phyloP scores from a whole-genome alignment of 2,329 filamentous ascomycete species.

The Fusarium protoensiforme region DNA sequence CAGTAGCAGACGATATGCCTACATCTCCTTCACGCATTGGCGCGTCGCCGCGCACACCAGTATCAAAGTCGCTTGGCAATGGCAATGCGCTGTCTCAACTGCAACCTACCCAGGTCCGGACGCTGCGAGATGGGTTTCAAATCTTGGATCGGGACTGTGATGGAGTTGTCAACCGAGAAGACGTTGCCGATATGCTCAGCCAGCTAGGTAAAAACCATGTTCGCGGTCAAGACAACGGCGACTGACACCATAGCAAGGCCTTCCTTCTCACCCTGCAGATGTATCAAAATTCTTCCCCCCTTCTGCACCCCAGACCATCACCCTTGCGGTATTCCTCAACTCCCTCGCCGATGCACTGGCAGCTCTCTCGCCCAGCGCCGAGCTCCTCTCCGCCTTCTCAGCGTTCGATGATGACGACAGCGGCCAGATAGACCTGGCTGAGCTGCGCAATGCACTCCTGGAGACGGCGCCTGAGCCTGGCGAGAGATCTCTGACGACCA shows the following conservation, averaged over 20 bases:
- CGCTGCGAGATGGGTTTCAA: conserved; percentile 92
- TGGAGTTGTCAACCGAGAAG: conserved; percentile 82
- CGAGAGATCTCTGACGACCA: conserved; percentile 70
- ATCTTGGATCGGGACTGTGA: conserved; percentile 92
- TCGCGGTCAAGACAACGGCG: neutral
- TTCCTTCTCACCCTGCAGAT: conserved; percentile 77
- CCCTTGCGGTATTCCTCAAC: conserved; percentile 87
- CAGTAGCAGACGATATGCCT: conserved; percentile 32
- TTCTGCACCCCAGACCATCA: conserved; percentile 76
- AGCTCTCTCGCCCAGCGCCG: conserved; percentile 79
- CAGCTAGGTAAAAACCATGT: conserved; percentile 73
- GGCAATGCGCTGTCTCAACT: conserved; percentile 75
- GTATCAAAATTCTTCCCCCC: conserved; percentile 87
- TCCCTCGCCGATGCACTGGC: conserved; percentile 80
- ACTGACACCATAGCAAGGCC: conserved; percentile 61
- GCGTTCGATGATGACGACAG: conserved; percentile 97
- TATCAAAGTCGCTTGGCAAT: conserved; percentile 52
- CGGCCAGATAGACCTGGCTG: conserved; percentile 86
- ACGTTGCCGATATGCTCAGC: conserved; percentile 87
- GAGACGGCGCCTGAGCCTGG: conserved; percentile 84
- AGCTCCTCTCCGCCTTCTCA: conserved; percentile 89
- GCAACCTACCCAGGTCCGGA: conserved; percentile 84
- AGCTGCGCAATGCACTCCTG: conserved; percentile 84
- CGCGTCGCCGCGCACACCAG: conserved; percentile 45
- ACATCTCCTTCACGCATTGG: conserved; percentile 47